Percentiles rank a stretch among this genome's conserved stretches.
Conservation (phyloP, 495 filamentous ascomycete genomes). For the Aspergillus carlsbadensis region DNA sequence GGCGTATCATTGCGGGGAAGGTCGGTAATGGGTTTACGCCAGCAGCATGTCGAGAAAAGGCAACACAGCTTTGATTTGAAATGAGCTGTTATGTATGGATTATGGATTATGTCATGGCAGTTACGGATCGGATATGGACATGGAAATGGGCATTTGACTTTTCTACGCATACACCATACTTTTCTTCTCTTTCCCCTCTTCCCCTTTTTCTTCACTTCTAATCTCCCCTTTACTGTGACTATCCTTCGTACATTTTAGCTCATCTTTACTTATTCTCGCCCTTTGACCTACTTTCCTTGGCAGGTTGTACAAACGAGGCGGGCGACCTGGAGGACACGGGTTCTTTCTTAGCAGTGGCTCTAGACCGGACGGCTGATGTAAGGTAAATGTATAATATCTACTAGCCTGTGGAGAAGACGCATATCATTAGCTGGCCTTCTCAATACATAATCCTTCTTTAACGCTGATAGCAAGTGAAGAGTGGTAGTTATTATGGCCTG, state of each 20-base stretch:
- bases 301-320: conserved; percentile 16
- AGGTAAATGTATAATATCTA: conserved; percentile 20
- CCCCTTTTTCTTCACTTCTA: neutral
- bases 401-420: conserved; percentile 9
- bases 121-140: conserved; percentile 13
- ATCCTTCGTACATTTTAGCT: conserved; percentile 5
- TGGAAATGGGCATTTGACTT: neutral
- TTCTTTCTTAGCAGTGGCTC: conserved; percentile 14
- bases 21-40: conserved; percentile 84
- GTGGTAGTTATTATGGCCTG: no score
- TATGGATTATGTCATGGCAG: conserved; percentile 15
- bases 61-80: conserved; percentile 53
- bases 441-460: neutral
- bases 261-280: conserved; percentile 7
- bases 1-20: conserved; percentile 83
- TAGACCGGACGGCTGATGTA: conserved; percentile 18
- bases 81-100: neutral
- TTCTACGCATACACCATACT: neutral
- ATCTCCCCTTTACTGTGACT: neutral
- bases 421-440: conserved; percentile 9
- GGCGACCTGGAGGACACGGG: conserved; percentile 9
- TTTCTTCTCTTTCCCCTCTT: neutral
- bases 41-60: conserved; percentile 79
- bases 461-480: neutral
- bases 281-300: conserved; percentile 16